Conservation (phyloP, 192 early-diverging fungal species). For the Podila epicladia region DNA sequence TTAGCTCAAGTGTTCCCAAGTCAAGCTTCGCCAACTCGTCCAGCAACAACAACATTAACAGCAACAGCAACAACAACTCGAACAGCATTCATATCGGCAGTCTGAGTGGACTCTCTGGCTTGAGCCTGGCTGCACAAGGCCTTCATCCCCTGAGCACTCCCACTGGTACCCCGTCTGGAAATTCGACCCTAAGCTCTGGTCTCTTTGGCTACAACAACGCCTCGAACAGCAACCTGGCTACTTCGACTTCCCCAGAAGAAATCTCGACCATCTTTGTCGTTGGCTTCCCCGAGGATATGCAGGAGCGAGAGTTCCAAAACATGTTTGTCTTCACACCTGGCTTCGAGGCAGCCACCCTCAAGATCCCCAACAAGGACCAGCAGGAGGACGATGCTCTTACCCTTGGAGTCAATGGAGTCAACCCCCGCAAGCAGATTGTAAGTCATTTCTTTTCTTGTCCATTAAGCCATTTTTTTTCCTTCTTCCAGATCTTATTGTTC, state of each 20-base stretch:
- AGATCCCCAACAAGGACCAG: slow-evolving; percentile 79
- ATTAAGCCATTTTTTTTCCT: neutral
- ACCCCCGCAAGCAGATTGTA: slow-evolving; percentile 90
- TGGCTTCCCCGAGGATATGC: slow-evolving; percentile 99
- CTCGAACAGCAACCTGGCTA: neutral
- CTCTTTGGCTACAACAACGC: slow-evolving; percentile 31
- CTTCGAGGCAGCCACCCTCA: slow-evolving; percentile 97
- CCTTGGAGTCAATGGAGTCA: slow-evolving; percentile 57
- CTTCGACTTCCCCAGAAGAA: slow-evolving; percentile 67
- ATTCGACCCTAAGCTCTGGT: slow-evolving; percentile 26
- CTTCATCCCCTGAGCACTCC: slow-evolving; percentile 8
- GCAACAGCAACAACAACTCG: slow-evolving; percentile 5
- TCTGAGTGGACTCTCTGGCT: slow-evolving; percentile 34
- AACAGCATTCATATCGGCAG: slow-evolving; percentile 41
- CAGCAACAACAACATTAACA: slow-evolving; percentile 9
- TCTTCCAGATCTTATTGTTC: too few species aligned
- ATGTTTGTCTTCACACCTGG: slow-evolving; percentile 99
- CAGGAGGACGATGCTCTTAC: slow-evolving; percentile 60
- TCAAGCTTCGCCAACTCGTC: slow-evolving; percentile 11
- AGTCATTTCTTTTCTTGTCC: slow-evolving; percentile 42
- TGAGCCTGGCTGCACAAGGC: slow-evolving; percentile 21
- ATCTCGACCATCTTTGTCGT: slow-evolving; percentile 99
- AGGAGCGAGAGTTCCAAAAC: slow-evolving; percentile 98
- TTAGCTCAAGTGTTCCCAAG: slow-evolving; percentile 44
- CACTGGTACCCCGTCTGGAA: neutral